phyloP scores from a whole-genome alignment of 2,329 filamentous ascomycete species.

The Aspergillus chevalieri region DNA sequence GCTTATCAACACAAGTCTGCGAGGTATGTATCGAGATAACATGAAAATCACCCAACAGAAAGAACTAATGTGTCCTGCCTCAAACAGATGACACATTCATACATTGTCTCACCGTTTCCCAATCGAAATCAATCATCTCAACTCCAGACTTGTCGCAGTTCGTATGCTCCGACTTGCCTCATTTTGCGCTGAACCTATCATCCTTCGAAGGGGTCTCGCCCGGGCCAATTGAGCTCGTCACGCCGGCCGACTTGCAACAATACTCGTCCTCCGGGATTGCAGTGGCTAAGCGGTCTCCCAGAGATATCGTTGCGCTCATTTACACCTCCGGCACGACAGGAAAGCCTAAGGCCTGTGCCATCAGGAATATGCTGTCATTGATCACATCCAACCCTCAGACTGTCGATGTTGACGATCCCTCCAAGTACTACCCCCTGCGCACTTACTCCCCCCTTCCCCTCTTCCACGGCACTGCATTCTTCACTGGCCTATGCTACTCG shows the following conservation, averaged over 20 bases:
- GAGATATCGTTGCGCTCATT: conserved; percentile 36
- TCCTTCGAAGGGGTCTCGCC: conserved; percentile 29
- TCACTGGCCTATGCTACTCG: conserved; percentile 38
- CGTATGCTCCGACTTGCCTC: conserved; percentile 28
- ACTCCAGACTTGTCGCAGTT: conserved; percentile 39
- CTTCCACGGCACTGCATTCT: conserved; percentile 46
- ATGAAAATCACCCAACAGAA: background rate
- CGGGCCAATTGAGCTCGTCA: conserved; percentile 19
- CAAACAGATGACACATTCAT: conserved; percentile 37
- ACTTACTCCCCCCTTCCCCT: conserved; percentile 45
- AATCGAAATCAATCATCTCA: conserved; percentile 37
- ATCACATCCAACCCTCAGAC: conserved; percentile 33
- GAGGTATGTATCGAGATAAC: conserved; percentile 29
- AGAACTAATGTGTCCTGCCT: background rate
- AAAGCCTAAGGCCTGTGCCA: conserved; percentile 42
- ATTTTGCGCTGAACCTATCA: conserved; percentile 33
- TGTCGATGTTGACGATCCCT: conserved; percentile 30
- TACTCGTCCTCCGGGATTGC: conserved; percentile 16
- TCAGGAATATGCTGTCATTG: conserved; percentile 35
- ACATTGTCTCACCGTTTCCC: conserved; percentile 41
- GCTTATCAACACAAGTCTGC: conserved; percentile 43
- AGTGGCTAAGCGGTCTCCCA: conserved; percentile 27
- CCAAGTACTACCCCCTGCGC: conserved; percentile 41
- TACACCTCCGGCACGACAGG: conserved; percentile 47
- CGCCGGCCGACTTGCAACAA: conserved; percentile 19